Evolutionary conservation across 1,139 yeast genomes (phyloP).

Genomic region (Debaryomyces udenii): DNA sequence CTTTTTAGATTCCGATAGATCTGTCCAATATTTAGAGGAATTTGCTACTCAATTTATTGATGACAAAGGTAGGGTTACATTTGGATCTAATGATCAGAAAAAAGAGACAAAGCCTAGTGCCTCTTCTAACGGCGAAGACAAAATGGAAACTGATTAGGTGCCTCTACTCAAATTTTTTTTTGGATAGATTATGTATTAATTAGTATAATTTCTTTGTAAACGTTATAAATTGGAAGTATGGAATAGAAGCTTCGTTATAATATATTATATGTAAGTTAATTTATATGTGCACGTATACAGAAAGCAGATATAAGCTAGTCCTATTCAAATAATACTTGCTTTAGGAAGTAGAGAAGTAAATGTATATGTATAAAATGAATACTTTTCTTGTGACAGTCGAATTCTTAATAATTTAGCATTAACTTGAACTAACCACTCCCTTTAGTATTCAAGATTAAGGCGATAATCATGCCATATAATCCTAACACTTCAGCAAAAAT

Average conservation of each 20-base stretch:
- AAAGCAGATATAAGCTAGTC: too few relatives aligned
- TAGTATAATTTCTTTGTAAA: background rate
- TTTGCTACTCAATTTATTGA: slow-evolving; percentile 69
- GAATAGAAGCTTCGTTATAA: background rate
- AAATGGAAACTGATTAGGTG: slow-evolving; percentile 52
- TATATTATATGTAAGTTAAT: too few relatives aligned
- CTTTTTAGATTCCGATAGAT: slow-evolving; percentile 85
- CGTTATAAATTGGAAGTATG: background rate
- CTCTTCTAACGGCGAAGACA: slow-evolving; percentile 31
- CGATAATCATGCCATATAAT: slow-evolving; percentile 91
- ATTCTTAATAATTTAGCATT: background rate
- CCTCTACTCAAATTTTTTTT: background rate
- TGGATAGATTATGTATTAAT: slow-evolving; percentile 9
- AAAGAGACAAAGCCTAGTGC: slow-evolving; percentile 15
- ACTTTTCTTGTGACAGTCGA: background rate
- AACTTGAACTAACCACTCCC: slow-evolving; percentile 56
- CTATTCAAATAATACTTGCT: too few relatives aligned
- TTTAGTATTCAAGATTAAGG: slow-evolving; percentile 86
- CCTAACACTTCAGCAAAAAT: slow-evolving; percentile 99
- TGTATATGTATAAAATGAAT: too few relatives aligned
- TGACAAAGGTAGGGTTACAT: slow-evolving; percentile 65
- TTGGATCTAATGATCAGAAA: slow-evolving; percentile 21
- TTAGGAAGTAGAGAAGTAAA: too few relatives aligned
- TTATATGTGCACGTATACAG: too few relatives aligned
- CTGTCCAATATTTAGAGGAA: slow-evolving; percentile 78